phyloP scores from a whole-genome alignment of 371 early-diverging fungal species.

The Blakeslea trispora region DNA sequence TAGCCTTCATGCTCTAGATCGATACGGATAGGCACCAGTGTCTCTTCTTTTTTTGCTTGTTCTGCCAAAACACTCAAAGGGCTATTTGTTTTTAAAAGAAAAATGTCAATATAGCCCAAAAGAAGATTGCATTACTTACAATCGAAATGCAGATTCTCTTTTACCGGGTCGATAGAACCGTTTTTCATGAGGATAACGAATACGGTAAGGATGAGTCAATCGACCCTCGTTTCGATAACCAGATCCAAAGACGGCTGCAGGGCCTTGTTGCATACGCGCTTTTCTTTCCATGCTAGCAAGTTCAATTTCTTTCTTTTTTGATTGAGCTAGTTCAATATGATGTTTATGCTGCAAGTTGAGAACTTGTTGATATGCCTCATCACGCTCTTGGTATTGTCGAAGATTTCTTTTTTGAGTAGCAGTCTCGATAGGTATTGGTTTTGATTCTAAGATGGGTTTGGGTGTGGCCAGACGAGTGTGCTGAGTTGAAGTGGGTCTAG shows the following conservation, averaged over 20 bases:
- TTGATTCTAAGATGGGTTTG: constrained; percentile 15
- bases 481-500: constrained; percentile 7
- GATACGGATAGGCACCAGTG: constrained; percentile 84
- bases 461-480: constrained; percentile 29
- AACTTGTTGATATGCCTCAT: constrained; percentile 40
- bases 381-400: constrained; percentile 34
- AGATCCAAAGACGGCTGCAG: constrained; percentile 38
- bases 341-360: constrained; percentile 45
- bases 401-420: constrained; percentile 20
- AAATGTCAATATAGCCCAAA: no score
- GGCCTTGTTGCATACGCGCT: constrained; percentile 31
- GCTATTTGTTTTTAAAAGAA: no score
- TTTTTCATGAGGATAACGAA: constrained; percentile 44
- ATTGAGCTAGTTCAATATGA: constrained; percentile 46
- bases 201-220: constrained; percentile 14
- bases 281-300: constrained; percentile 34
- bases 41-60: constrained; percentile 64
- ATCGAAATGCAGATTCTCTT: constrained; percentile 9
- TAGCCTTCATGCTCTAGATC: constrained; percentile 89
- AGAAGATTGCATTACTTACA: no score
- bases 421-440: constrained; percentile 22
- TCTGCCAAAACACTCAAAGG: constrained; percentile 56
- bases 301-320: constrained; percentile 45
- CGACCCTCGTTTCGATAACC: constrained; percentile 46
- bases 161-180: constrained; percentile 22